Conservation (phyloP, 257 asterid genomes). For the Solanum dulcamara region DNA sequence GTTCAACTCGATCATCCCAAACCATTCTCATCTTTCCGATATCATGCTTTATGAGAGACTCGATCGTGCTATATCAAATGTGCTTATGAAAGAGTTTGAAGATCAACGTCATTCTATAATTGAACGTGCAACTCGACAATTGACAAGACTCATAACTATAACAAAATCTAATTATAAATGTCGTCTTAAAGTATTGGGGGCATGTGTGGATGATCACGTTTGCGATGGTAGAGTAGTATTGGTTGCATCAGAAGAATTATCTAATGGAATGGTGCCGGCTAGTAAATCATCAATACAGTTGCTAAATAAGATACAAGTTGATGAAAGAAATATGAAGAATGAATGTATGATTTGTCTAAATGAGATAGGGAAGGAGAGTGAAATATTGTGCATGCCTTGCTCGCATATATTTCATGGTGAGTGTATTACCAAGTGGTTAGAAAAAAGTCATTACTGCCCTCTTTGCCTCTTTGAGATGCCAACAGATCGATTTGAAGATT, state of each 20-base stretch:
- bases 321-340: neutral
- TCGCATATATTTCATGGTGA: neutral
- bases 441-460: constrained; percentile 6
- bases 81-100: neutral
- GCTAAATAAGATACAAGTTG: neutral
- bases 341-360: neutral
- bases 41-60: neutral
- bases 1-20: neutral
- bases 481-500: too few species aligned
- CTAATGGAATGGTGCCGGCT: neutral
- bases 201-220: neutral
- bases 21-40: neutral
- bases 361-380: neutral
- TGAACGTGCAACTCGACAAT: neutral
- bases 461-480: neutral
- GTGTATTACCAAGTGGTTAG: constrained; percentile 3
- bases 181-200: neutral
- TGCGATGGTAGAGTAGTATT: neutral
- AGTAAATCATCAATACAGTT: neutral
- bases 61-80: neutral
- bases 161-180: neutral
- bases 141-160: neutral
- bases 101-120: neutral
- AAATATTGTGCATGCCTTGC: neutral
- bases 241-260: neutral